Evolutionary conservation across 495 filamentous ascomycete species (phyloP).

Genomic region (Evansstolkia leycettana): DNA sequence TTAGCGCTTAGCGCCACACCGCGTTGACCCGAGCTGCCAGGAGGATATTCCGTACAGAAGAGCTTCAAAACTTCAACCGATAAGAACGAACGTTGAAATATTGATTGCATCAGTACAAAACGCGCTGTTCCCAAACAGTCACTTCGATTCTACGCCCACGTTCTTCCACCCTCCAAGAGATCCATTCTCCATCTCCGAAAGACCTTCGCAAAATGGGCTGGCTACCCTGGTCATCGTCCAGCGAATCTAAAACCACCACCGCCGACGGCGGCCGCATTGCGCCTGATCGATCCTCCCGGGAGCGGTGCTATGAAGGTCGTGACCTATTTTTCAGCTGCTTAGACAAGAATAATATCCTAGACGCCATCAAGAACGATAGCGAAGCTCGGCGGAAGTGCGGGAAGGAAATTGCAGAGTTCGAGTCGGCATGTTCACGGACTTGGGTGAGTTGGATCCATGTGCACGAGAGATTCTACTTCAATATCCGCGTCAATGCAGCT

Average conservation of each 20-base stretch:
- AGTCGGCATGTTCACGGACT: slow-evolving; percentile 61
- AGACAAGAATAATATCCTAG: slow-evolving; percentile 67
- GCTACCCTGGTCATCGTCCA: slow-evolving; percentile 29
- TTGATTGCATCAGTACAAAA: too few relatives aligned
- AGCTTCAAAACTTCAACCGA: too few relatives aligned
- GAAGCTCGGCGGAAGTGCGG: slow-evolving; percentile 54
- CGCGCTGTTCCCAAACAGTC: too few relatives aligned
- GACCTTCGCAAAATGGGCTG: slow-evolving; percentile 36
- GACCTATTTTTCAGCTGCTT: slow-evolving; percentile 81
- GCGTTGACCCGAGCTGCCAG: too few relatives aligned
- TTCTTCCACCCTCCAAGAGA: not conserved
- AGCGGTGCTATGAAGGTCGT: slow-evolving; percentile 74
- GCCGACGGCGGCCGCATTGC: slow-evolving; percentile 54
- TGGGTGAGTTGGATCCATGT: slow-evolving; percentile 49
- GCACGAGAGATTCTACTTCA: too few relatives aligned
- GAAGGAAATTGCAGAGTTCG: slow-evolving; percentile 51
- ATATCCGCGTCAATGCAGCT: not conserved
- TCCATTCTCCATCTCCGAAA: slow-evolving; percentile 7
- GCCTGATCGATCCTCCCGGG: slow-evolving; percentile 64
- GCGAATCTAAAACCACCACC: slow-evolving; percentile 24
- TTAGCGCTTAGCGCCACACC: too few relatives aligned
- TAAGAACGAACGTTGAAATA: too few relatives aligned
- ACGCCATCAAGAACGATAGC: slow-evolving; percentile 64
- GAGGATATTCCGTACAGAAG: too few relatives aligned
- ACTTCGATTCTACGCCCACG: not conserved